A percentile compares a stretch with the other conserved stretches of the same genome.
Conservation (phyloP, 1,284 basidiomycete species). For the Peniophora sp. region DNA sequence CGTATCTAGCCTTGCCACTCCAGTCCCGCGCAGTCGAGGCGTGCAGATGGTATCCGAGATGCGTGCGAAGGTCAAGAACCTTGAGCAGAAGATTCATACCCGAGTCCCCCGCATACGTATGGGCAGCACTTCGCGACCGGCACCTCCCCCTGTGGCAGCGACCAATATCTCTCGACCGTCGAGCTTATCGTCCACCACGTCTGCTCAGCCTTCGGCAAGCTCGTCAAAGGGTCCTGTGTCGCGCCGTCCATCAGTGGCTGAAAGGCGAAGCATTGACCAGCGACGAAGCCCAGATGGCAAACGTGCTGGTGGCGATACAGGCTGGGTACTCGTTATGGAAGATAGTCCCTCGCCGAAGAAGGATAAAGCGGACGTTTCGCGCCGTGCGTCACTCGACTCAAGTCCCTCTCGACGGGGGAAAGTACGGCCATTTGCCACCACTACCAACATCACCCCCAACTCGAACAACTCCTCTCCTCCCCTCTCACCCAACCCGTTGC, state of each 20-base stretch:
- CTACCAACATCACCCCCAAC: conserved; percentile 23
- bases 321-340: conserved; percentile 80
- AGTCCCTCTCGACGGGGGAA: too few species aligned
- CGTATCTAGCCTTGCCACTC: conserved; percentile 26
- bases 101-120: conserved; percentile 73
- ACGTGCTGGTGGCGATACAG: conserved; percentile 50
- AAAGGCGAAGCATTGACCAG: conserved; percentile 23
- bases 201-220: conserved; percentile 15
- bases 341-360: conserved; percentile 67
- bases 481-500: conserved; percentile 27
- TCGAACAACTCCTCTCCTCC: conserved; percentile 26
- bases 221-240: background rate
- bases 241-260: conserved; percentile 13
- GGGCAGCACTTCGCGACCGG: conserved; percentile 52
- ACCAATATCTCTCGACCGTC: conserved; percentile 11
- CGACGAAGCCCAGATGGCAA: conserved; percentile 17
- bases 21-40: conserved; percentile 61
- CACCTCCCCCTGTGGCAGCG: conserved; percentile 25
- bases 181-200: conserved; percentile 17
- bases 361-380: conserved; percentile 42
- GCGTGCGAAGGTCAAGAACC: conserved; percentile 69
- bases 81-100: conserved; percentile 79
- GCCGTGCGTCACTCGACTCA: conserved; percentile 53
- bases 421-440: conserved; percentile 9
- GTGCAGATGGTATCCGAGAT: conserved; percentile 87